phyloP scores from a whole-genome alignment of 345 rosid genomes.

The Corchorus capsularis region DNA sequence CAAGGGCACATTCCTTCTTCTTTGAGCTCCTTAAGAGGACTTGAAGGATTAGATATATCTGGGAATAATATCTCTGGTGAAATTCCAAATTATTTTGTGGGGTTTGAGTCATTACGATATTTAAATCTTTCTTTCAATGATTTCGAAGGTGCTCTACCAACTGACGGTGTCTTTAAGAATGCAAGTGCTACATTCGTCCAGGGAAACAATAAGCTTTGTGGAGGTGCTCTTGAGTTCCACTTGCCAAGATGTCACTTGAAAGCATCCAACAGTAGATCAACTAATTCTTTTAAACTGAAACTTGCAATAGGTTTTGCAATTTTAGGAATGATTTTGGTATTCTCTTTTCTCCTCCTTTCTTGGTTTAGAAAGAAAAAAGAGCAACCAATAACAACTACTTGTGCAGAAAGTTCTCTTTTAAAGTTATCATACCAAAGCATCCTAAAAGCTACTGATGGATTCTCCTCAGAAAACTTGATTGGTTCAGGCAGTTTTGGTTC shows the following conservation, averaged over 20 bases:
- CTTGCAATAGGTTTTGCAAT: background rate
- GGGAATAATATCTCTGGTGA: constrained; percentile 29
- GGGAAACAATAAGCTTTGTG: constrained; percentile 41
- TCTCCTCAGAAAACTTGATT: constrained; percentile 10
- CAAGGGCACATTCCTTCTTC: constrained; percentile 34
- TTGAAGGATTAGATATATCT: constrained; percentile 34
- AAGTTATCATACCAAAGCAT: background rate
- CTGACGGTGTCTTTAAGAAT: constrained; percentile 33
- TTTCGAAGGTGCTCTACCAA: constrained; percentile 42
- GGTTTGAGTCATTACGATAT: background rate
- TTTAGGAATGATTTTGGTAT: background rate
- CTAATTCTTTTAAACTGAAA: background rate
- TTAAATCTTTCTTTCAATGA: constrained; percentile 40
- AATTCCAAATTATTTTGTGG: constrained; percentile 23
- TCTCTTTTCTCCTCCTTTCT: background rate
- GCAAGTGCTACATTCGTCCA: constrained; percentile 29
- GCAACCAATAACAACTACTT: background rate
- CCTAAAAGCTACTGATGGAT: background rate
- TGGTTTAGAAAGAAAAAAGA: background rate
- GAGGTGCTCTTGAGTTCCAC: constrained; percentile 22
- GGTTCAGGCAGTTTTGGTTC: constrained; percentile 31
- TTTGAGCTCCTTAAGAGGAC: constrained; percentile 30
- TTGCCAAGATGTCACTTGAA: constrained; percentile 7
- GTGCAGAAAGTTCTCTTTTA: background rate
- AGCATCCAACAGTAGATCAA: background rate